phyloP scores from a whole-genome alignment of 768 basidiomycete species.

The Chlorophyllum brunneum region DNA sequence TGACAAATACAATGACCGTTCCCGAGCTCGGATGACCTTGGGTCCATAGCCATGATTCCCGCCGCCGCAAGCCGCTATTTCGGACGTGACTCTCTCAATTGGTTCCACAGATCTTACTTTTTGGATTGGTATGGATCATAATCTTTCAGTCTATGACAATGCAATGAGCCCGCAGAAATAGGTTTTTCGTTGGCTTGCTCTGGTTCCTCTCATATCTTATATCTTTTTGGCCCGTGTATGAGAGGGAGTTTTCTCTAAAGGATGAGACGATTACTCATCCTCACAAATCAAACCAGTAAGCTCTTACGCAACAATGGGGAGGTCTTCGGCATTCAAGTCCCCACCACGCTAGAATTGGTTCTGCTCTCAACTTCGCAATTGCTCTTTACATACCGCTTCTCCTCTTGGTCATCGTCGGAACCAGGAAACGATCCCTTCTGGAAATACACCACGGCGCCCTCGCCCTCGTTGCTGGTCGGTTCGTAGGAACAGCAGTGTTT shows the following conservation, averaged over 20 bases:
- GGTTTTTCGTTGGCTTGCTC: slow-evolving; percentile 33
- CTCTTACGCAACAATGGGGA: neutral
- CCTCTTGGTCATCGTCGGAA: slow-evolving; percentile 33
- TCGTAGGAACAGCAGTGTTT: slow-evolving; percentile 13
- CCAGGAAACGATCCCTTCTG: slow-evolving; percentile 39
- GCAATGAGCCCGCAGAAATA: slow-evolving; percentile 10
- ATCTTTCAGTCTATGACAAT: neutral
- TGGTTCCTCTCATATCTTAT: slow-evolving; percentile 41
- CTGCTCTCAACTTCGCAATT: slow-evolving; percentile 40
- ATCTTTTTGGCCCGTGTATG: slow-evolving; percentile 37
- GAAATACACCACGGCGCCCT: slow-evolving; percentile 58
- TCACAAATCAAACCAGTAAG: slow-evolving; percentile 48
- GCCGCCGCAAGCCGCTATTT: slow-evolving; percentile 25
- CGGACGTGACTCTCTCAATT: slow-evolving; percentile 34
- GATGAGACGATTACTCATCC: slow-evolving; percentile 54
- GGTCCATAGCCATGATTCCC: slow-evolving; percentile 5
- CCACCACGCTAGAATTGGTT: slow-evolving; percentile 38
- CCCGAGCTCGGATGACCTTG: neutral
- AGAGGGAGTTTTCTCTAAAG: slow-evolving; percentile 43
- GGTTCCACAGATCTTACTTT: slow-evolving; percentile 43
- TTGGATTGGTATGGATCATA: slow-evolving; percentile 46
- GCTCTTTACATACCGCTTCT: slow-evolving; percentile 44
- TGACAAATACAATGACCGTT: slow-evolving; percentile 7
- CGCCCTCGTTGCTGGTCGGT: slow-evolving; percentile 41
- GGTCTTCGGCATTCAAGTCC: neutral